Evolutionary conservation across 768 basidiomycete genomes (phyloP).

Genomic region (Butyriboletus loyo): DNA sequence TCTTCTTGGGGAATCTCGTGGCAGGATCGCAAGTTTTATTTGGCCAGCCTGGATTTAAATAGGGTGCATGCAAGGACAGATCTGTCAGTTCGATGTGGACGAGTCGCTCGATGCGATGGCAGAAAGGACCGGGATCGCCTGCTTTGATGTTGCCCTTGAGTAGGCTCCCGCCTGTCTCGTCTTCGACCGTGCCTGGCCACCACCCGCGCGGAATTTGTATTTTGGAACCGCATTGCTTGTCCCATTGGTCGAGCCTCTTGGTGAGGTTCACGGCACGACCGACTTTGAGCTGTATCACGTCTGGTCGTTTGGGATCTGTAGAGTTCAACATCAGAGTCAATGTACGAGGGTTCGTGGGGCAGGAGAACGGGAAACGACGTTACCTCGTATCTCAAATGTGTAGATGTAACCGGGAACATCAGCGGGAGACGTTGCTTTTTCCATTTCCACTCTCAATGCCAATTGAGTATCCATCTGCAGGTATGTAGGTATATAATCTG

Average conservation of each 20-base stretch:
- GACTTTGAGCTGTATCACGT: conserved; percentile 67
- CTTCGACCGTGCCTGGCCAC: conserved; percentile 59
- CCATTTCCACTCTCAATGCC: conserved; percentile 54
- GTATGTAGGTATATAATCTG: conserved; percentile 72
- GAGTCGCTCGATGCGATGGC: conserved; percentile 74
- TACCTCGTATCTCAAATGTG: conserved; percentile 75
- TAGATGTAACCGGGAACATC: conserved; percentile 81
- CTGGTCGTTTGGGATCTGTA: conserved; percentile 32
- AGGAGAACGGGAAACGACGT: conserved; percentile 3
- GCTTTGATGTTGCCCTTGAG: conserved; percentile 65
- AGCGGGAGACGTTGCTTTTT: conserved; percentile 46
- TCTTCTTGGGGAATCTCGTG: conserved; percentile 16
- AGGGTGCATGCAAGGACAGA: conserved; percentile 52
- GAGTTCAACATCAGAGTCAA: conserved; percentile 5
- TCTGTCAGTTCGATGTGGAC: conserved; percentile 81
- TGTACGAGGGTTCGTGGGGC: neutral
- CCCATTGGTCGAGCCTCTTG: conserved; percentile 76
- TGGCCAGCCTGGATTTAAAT: conserved; percentile 53
- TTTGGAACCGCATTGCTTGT: conserved; percentile 76
- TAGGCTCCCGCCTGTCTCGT: conserved; percentile 41
- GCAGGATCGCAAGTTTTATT: conserved; percentile 31
- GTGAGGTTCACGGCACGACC: conserved; percentile 73
- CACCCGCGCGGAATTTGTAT: conserved; percentile 70
- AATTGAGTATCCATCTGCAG: conserved; percentile 58
- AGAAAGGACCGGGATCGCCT: conserved; percentile 60